Evolutionary conservation across 2,329 filamentous ascomycete genomes (phyloP), one percentile per base, ranked within the genome.

Genomic region (Drechslera avenae): DNA sequence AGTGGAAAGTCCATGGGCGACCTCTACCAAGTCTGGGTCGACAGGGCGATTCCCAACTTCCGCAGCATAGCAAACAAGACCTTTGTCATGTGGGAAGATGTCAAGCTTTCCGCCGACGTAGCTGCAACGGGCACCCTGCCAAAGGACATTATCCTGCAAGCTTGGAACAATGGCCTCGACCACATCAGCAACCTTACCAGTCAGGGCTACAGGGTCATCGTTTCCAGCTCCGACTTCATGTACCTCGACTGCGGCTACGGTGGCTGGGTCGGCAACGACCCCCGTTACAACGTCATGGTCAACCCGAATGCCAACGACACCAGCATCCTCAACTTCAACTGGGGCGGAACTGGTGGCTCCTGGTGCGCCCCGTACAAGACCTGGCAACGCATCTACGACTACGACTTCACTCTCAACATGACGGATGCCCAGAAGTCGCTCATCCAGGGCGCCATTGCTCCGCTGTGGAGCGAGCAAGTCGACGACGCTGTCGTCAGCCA

Each of bases 321-420:
- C 5, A 62, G 74, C 7, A 63, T 62, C 14, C 66, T 75, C 3
- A 81, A 73, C 61, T 83, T 83, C 76, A 83, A 84, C 74, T 84
- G 79, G 63, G 74, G 73, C n/a, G 81, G 77, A 36, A 56, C 47
- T 17, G 81, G 81, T 32, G 81, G 81, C 14, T 81, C 78, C n/a
- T 84, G 81, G 81, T 84, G 81, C 61, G 78, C 76, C 0, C 81
- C 81, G 0, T 84, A 83, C 75, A 84, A 84, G 67, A 82, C 80
- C 16, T 84, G 81, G 81, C 81, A 83, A 65, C 80, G 81, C 40
- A 83, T 84, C 68, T 84, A 84, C 69, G 75, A 82, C 73, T 83
- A 78, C 64, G 81, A 84, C 69, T 83, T 83, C 63, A 79, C 79
- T 0, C 54, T 66, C 37, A 78, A 78, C 56, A 75, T 83, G 6